A percentile compares a stretch with the other conserved stretches of the same genome.
Evolutionary conservation across 169 alveolate species (phyloP).

Genomic region (Neospora caninum): DNA sequence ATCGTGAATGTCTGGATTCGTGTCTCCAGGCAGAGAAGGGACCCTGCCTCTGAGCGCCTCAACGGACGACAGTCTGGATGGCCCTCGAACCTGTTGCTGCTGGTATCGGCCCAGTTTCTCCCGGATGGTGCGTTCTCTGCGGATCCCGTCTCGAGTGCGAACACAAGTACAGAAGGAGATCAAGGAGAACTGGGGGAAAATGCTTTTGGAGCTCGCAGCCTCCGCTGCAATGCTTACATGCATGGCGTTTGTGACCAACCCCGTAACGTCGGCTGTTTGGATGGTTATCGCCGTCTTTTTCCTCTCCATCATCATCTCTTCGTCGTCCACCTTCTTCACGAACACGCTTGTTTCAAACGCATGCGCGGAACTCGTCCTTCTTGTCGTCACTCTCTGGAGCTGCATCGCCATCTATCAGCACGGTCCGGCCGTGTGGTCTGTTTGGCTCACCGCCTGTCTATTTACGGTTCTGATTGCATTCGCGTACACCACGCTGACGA

Average conservation of each 20-base stretch:
- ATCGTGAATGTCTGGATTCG: background rate
- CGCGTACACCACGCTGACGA: conserved; percentile 36
- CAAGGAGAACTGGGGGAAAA: conserved; percentile 37
- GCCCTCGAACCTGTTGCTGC: conserved; percentile 51
- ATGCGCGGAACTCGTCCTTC: conserved; percentile 50
- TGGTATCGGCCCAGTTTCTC: conserved; percentile 42
- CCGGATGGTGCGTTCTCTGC: background rate
- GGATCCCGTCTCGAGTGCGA: background rate
- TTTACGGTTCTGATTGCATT: conserved; percentile 33
- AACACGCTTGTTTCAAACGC: conserved; percentile 32
- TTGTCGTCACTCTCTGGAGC: conserved; percentile 45
- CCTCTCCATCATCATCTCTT: conserved; percentile 20
- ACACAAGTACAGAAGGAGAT: background rate
- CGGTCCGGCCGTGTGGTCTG: conserved; percentile 65
- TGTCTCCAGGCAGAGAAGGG: background rate
- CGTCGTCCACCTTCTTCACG: conserved; percentile 50
- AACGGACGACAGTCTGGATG: background rate
- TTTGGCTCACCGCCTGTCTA: conserved; percentile 56
- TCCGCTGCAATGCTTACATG: conserved; percentile 44
- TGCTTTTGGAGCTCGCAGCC: background rate
- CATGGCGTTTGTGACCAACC: conserved; percentile 19
- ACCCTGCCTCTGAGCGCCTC: background rate
- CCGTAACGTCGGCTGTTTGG: conserved; percentile 51
- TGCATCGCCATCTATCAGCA: conserved; percentile 26
- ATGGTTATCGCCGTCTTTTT: conserved; percentile 49